These are phyloP conservation scores for Pyrus hybrid DNA, from an alignment of 331 rosid genomes.

Conservation along the genomic window DNA sequence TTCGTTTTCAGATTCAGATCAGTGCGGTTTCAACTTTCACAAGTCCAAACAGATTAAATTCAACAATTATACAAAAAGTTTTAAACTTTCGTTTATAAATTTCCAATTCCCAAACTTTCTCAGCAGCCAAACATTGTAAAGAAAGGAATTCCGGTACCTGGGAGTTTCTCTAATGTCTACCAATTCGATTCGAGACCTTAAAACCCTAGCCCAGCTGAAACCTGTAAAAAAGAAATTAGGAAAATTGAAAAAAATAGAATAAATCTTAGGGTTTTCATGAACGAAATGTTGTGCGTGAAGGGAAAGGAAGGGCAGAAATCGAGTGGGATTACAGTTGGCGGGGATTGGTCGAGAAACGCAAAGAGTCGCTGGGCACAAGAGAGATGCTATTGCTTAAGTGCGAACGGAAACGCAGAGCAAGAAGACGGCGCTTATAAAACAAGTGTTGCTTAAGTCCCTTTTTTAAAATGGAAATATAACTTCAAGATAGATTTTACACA, in stretches of 20 bases:
- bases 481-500: too few relatives aligned
- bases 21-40: background rate
- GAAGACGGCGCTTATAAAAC: background rate
- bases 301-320: background rate
- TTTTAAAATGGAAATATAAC: too few relatives aligned
- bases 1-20: background rate
- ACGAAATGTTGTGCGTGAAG: background rate
- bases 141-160: background rate
- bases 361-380: background rate
- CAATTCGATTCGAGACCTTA: constrained; percentile 18
- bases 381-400: background rate
- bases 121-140: background rate
- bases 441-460: too few relatives aligned
- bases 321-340: constrained; percentile 1
- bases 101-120: background rate
- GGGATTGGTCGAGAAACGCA: background rate
- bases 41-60: background rate
- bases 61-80: background rate
- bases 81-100: background rate
- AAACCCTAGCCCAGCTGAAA: constrained; percentile 26
- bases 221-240: constrained; percentile 7
- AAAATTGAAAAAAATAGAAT: background rate
- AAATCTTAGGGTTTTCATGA: background rate
- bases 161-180: background rate
- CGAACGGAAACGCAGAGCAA: background rate